Evolutionary conservation across 768 basidiomycete genomes (phyloP).

Genomic region (Mycena sanguinolenta): DNA sequence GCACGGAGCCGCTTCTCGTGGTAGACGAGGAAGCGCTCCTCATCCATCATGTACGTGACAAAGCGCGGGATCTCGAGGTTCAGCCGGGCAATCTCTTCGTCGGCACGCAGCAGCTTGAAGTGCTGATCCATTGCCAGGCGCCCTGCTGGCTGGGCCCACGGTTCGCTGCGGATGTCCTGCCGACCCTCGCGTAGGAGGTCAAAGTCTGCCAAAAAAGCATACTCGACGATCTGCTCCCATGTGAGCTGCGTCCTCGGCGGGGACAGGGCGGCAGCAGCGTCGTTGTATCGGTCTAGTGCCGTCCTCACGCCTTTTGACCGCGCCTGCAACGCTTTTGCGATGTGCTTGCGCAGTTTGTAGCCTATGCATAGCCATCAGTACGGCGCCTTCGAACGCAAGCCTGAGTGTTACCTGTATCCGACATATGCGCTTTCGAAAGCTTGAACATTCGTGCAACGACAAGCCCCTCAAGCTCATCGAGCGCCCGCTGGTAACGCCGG

Average conservation of each 20-base stretch:
- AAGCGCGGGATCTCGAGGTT: slow-evolving; percentile 1
- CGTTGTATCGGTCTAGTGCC: neutral
- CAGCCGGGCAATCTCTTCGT: neutral
- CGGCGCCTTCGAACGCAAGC: no score
- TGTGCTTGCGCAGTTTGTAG: neutral
- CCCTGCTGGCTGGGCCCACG: no score
- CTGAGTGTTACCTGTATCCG: slow-evolving; percentile 33
- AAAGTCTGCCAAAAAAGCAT: no score
- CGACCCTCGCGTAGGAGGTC: no score
- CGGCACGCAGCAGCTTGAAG: neutral
- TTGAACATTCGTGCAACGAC: slow-evolving; percentile 38
- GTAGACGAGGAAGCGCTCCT: neutral
- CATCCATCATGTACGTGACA: neutral
- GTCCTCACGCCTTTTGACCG: neutral
- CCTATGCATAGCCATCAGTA: no score
- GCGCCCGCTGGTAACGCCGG: slow-evolving; percentile 28
- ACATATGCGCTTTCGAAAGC: slow-evolving; percentile 32
- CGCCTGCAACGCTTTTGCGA: neutral
- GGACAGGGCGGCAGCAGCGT: neutral
- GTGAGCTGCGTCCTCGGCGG: neutral
- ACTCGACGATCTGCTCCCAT: neutral
- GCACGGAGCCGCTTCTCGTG: neutral
- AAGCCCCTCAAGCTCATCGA: slow-evolving; percentile 38
- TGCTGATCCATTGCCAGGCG: no score
- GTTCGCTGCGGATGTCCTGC: no score